Evolutionary conservation across 257 asterid genomes (phyloP).

Genomic region (Petunia axillaris): DNA sequence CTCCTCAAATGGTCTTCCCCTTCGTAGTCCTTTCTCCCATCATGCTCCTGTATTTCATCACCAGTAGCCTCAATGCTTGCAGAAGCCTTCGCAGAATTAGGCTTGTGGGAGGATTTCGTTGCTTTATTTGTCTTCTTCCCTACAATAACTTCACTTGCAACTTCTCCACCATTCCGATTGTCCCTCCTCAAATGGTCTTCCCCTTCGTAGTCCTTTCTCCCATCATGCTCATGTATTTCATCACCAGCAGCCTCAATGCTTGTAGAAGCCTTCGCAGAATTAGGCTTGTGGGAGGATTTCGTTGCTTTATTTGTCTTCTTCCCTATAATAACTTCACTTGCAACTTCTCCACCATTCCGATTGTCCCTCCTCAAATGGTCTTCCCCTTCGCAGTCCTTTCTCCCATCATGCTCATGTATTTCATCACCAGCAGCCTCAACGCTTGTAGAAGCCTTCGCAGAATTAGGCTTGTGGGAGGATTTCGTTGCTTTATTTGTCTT

Average conservation of each 20-base stretch:
- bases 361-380: background rate
- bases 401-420: background rate
- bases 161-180: constrained; percentile 5
- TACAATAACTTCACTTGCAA: background rate
- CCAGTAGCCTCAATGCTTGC: background rate
- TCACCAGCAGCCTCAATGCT: background rate
- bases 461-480: constrained; percentile 29
- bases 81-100: constrained; percentile 23
- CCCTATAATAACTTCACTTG: constrained; percentile 13
- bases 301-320: constrained; percentile 28
- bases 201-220: background rate
- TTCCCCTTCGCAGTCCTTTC: background rate
- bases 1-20: background rate
- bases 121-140: constrained; percentile 29
- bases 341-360: background rate
- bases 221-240: background rate
- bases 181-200: background rate
- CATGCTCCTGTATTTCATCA: constrained; percentile 15
- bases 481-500: constrained; percentile 24
- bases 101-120: constrained; percentile 25
- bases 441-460: background rate
- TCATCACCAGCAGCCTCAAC: background rate
- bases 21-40: background rate
- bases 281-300: constrained; percentile 26
- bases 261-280: constrained; percentile 16